Evolutionary conservation across 208 protist genomes (phyloP), one percentile per base, ranked within the genome.

Genomic region (Angomonas deanei): DNA sequence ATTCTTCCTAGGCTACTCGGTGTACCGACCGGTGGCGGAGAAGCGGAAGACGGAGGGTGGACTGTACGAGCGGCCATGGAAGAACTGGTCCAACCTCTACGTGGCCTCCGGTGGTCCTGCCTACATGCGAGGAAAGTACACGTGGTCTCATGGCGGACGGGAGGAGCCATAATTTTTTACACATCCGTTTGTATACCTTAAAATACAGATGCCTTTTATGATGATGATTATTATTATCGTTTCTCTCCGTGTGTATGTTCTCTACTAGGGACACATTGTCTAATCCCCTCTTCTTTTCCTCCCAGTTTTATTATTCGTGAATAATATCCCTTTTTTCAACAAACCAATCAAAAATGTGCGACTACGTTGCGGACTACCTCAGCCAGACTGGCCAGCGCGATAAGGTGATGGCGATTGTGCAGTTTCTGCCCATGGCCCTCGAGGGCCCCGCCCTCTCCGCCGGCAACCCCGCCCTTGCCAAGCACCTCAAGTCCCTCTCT

Each of bases 321-420:
- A n/a, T n/a, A 50, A 58, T 21, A 47, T 69, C 60, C 27, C 23
- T 39, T 42, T 74, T 36, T 58, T 38, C 30, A 5, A n/a, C n/a
- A n/a, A n/a, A n/a, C n/a, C n/a, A n/a, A n/a, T n/a, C n/a, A n/a
- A n/a, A n/a, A 52, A 86, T 83, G 76, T 81, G 70, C 70, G 82
- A 79, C 28, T 53, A 28, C 49, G 42, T 80, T 39, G 69, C 82
- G 62, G 53, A 56, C 61, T 94, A 89, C 78, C 70, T 95, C 49
- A 72, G 34, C 49, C 64, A 80, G 67, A 87, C 83, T 46, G 76
- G 86, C 61, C 77, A 92, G 77, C 84, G 83, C 70, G 88, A 95
- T 59, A 91, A 92, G 84, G 82, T 95, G 59, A 92, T 95, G 81
- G 86, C 82, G 36, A 84, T 92, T 58, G 79, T 81, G 48, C 85